These are phyloP conservation scores for Sarcodon sp. DNA, from an alignment of 768 basidiomycete species.

Conservation along the genomic window DNA sequence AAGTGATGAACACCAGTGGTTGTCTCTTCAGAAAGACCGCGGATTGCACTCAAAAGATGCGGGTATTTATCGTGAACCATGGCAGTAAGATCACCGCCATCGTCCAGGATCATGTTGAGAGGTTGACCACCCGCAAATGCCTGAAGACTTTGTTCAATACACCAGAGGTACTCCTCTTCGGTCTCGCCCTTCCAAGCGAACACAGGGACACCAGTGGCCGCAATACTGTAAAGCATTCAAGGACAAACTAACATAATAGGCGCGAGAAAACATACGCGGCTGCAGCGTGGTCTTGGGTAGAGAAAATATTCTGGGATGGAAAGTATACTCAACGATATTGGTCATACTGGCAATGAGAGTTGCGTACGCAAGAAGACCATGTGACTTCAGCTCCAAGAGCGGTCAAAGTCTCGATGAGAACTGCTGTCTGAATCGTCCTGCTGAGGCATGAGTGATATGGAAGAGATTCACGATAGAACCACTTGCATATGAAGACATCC, in stretches of 20 bases:
- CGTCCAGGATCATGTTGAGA: constrained; percentile 98
- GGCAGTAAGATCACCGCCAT: constrained; percentile 92
- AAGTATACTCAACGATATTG: not conserved
- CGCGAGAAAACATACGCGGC: constrained; percentile 55
- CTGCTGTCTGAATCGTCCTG: constrained; percentile 98
- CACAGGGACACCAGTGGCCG: constrained; percentile 96
- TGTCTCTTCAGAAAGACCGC: constrained; percentile 96
- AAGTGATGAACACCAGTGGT: constrained; percentile 99
- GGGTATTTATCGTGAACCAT: constrained; percentile 96
- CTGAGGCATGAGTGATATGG: not conserved
- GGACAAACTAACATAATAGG: not conserved
- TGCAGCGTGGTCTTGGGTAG: constrained; percentile 98
- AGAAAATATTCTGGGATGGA: constrained; percentile 82
- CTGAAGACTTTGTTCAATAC: constrained; percentile 87
- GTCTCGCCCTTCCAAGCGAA: constrained; percentile 99
- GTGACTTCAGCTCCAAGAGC: constrained; percentile 94
- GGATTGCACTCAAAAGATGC: constrained; percentile 79
- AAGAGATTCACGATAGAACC: constrained; percentile 3
- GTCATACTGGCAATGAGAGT: not conserved
- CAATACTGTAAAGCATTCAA: constrained; percentile 44
- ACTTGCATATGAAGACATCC: constrained; percentile 95
- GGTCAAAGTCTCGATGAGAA: constrained; percentile 95
- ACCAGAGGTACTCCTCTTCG: constrained; percentile 97
- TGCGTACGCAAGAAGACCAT: constrained; percentile 92
- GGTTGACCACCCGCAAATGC: constrained; percentile 78